A percentile compares a stretch with the other conserved stretches of the same genome.
Conservation (phyloP, 495 filamentous ascomycete species). For the Aspergillus egyptiacus region DNA sequence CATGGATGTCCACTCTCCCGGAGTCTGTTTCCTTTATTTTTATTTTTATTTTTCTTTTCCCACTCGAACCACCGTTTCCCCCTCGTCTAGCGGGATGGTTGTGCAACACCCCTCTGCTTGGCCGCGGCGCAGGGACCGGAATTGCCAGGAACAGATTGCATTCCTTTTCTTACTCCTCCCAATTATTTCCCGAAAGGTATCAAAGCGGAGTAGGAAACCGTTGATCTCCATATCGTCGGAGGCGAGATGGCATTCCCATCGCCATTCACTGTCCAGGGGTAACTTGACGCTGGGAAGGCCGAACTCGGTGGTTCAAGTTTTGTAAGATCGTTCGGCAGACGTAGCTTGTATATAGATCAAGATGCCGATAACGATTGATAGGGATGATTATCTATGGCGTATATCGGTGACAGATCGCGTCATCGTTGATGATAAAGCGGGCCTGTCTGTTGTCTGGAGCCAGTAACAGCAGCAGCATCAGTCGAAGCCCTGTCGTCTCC, state of each 20-base stretch:
- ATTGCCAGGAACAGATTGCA: constrained; percentile 4
- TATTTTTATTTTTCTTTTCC: no score
- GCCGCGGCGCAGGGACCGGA: neutral
- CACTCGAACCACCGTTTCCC: constrained; percentile 7
- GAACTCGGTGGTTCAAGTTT: constrained; percentile 3
- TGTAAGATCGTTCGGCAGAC: neutral
- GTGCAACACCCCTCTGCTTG: constrained; percentile 1
- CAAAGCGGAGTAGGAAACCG: constrained; percentile 9
- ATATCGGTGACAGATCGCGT: constrained; percentile 10
- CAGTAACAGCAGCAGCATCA: constrained; percentile 4
- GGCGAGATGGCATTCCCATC: neutral
- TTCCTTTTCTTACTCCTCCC: neutral
- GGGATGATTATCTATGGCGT: constrained; percentile 11
- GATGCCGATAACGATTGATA: constrained; percentile 8
- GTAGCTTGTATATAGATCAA: constrained; percentile 1
- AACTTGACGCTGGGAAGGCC: neutral
- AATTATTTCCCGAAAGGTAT: neutral
- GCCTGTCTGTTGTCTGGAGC: neutral
- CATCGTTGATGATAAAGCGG: constrained; percentile 2
- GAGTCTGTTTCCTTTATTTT: constrained; percentile 4
- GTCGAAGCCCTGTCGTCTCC: neutral
- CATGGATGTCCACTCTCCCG: constrained; percentile 9
- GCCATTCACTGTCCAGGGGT: neutral
- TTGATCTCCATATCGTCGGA: constrained; percentile 4
- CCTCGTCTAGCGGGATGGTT: neutral